Percentiles rank a stretch among this genome's conserved stretches.
These are phyloP conservation scores for Penicillium nucicola DNA, from an alignment of 495 filamentous ascomycete species.

Conservation along the genomic window DNA sequence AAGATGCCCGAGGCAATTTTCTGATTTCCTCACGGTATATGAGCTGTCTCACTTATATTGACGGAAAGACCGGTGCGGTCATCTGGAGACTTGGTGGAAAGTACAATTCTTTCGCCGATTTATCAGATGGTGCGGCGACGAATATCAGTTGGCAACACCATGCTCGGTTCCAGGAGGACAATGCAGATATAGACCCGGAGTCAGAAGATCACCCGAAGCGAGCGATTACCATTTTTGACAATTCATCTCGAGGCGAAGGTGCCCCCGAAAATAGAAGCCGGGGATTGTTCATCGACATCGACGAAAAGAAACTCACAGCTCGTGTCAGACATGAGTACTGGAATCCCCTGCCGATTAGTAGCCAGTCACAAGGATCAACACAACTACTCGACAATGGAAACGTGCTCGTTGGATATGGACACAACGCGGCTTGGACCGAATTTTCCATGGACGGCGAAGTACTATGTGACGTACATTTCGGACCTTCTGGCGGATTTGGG, in stretches of 20 bases:
- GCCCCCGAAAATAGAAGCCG: conserved; percentile 25
- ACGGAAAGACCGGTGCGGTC: conserved; percentile 30
- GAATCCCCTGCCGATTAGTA: conserved; percentile 28
- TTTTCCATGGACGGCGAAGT: conserved; percentile 30
- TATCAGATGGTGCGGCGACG: conserved; percentile 35
- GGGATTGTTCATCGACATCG: conserved; percentile 42
- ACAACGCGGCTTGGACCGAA: conserved; percentile 47
- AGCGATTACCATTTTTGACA: conserved; percentile 38
- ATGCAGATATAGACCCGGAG: background rate
- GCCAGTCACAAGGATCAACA: conserved; percentile 44
- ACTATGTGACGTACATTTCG: conserved; percentile 34
- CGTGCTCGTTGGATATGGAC: conserved; percentile 48
- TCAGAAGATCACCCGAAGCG: conserved; percentile 11
- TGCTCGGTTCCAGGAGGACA: conserved; percentile 21
- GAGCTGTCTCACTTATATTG: conserved; percentile 33
- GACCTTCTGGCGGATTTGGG: conserved; percentile 22
- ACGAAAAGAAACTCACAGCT: conserved; percentile 39
- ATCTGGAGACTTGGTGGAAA: conserved; percentile 45
- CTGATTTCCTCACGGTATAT: conserved; percentile 43
- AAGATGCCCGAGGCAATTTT: conserved; percentile 39
- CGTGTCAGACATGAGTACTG: conserved; percentile 32
- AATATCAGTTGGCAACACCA: conserved; percentile 46
- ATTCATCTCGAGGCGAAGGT: conserved; percentile 22
- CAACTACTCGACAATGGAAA: conserved; percentile 45
- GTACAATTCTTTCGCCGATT: conserved; percentile 38